A percentile compares a stretch with the other conserved stretches of the same genome.
Conservation (phyloP, 2,329 filamentous ascomycete species). For the Colletotrichum musicola region DNA sequence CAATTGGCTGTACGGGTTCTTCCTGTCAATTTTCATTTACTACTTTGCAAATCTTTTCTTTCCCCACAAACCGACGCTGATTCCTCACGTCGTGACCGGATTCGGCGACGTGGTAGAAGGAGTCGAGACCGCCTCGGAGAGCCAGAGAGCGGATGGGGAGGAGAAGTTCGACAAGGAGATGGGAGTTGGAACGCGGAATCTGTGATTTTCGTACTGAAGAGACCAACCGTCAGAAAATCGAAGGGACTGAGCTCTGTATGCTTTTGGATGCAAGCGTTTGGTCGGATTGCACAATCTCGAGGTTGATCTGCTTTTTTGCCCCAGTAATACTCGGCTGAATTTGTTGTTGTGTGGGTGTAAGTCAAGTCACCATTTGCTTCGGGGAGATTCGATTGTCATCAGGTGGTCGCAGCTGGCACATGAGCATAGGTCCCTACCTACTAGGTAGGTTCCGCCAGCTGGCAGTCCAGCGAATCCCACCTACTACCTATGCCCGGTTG, state of each 20-base stretch:
- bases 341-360: too few species aligned
- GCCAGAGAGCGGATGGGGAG: neutral
- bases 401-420: neutral
- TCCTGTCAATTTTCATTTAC: slow-evolving; percentile 37
- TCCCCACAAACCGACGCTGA: slow-evolving; percentile 41
- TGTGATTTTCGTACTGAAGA: neutral
- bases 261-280: neutral
- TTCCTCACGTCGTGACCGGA: slow-evolving; percentile 40
- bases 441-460: neutral
- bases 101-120: slow-evolving; percentile 6
- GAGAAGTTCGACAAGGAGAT: neutral
- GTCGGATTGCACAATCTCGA: too few species aligned
- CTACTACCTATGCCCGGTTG: too few species aligned
- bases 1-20: slow-evolving; percentile 48
- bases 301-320: too few species aligned
- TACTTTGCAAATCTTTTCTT: slow-evolving; percentile 41
- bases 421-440: neutral
- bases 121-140: neutral
- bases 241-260: neutral
- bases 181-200: too few species aligned
- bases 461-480: neutral
- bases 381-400: neutral
- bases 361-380: too few species aligned
- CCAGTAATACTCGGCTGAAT: too few species aligned
- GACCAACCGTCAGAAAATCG: too few species aligned